Percentiles rank a stretch among this genome's conserved stretches.
phyloP scores from a whole-genome alignment of 129 eudicot genomes.

The Kitagawia praeruptora region DNA sequence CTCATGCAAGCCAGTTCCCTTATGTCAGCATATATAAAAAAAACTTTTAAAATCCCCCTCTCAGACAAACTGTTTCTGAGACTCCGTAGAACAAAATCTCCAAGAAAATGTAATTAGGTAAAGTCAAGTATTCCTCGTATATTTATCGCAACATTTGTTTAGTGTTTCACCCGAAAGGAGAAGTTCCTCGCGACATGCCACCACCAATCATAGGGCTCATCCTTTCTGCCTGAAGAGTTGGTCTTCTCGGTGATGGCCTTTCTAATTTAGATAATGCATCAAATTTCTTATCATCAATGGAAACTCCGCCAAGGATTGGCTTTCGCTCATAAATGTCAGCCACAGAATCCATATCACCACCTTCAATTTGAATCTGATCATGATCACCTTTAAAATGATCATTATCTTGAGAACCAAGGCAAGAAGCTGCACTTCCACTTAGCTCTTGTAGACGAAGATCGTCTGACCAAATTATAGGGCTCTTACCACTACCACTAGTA shows the following conservation, averaged over 20 bases:
- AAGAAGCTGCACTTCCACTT: constrained; percentile 15
- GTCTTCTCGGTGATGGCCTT: constrained; percentile 33
- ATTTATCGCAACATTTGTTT: too few species aligned
- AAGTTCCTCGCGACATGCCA: constrained; percentile 19
- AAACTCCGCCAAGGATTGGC: constrained; percentile 23
- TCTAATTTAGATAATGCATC: constrained; percentile 21
- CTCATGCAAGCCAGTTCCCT: background rate
- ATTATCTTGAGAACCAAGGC: constrained; percentile 14
- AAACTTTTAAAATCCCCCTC: background rate
- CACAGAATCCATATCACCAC: constrained; percentile 20
- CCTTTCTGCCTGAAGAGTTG: constrained; percentile 16
- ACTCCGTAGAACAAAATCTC: constrained; percentile 4
- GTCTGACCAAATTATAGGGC: constrained; percentile 51
- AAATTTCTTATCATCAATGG: constrained; percentile 14
- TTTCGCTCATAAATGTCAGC: constrained; percentile 30
- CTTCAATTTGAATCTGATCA: constrained; percentile 24
- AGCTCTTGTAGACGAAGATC: constrained; percentile 40
- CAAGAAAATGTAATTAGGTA: background rate
- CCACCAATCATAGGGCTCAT: constrained; percentile 20
- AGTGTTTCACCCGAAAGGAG: constrained; percentile 30
- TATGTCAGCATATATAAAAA: background rate
- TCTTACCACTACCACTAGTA: constrained; percentile 30
- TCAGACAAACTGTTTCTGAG: background rate
- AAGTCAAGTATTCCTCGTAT: constrained; percentile 2
- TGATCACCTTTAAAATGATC: constrained; percentile 1